Base-by-base conservation (phyloP, 805 yeast species). In the Yarrowia deformans region DNA sequence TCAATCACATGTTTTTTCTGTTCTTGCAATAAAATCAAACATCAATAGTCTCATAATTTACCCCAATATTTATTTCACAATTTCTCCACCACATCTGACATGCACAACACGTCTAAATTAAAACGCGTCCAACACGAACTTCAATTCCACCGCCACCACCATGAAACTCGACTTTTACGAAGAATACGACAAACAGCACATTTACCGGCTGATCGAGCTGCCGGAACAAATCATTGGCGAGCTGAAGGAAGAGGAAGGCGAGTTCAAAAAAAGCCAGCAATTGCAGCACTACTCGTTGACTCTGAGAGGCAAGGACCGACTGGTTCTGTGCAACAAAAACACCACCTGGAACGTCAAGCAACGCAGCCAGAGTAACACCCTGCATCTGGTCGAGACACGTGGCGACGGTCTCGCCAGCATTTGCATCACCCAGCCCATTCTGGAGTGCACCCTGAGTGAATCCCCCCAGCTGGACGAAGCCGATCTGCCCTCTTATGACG, bases 341-440 rank as follows among this genome's bases (percentile, higher is more conserved):
- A 63, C 55, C 0, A 63, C 68, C 2, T 63, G 68, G 68, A 48
- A 40, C 45, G 68, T 63, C 34, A 48, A 49, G 8, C 68, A 63
- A 37, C 19, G 68, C 6, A 48, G 39, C 29, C 63, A 52, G 16
- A 23, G 68, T 29, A 42, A 46, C n/a, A 43, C 46, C 9, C 67
- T 70, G 46, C 67, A 70, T 23, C 40, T 68, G 42, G 55, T 35
- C 3, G 75, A 80, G 64, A 82, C 90, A 8, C 84, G 46, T 3
- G 48, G 19, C 34, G 56, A 49, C n/a, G 55, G 56, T 0, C 46
- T 63, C 1, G 56, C 68, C 9, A 12, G 23, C 12, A 39, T 63
- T 16, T 48, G 46, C 37, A 32, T 48, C 45, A 49, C 56, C 4
- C 56, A 48, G 39, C 68, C 68, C 8, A 63, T 63, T 29, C 18